A percentile compares a stretch with the other conserved stretches of the same genome.
phyloP scores from a whole-genome alignment of 257 asterid species.

The Solanum pennellii region DNA sequence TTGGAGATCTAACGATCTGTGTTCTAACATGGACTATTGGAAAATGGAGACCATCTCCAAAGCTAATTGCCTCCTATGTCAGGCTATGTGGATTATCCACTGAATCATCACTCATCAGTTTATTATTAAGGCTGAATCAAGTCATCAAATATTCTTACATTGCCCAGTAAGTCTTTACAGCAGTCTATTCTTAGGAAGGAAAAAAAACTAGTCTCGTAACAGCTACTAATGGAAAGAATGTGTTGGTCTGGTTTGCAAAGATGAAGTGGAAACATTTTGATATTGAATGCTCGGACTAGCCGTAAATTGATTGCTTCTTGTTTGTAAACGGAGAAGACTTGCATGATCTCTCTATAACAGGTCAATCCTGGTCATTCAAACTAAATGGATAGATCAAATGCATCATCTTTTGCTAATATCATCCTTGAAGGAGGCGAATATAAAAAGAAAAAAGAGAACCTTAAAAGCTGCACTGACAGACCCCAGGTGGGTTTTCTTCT shows the following conservation, averaged over 20 bases:
- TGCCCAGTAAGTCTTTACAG: background rate
- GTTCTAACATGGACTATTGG: background rate
- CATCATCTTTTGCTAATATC: background rate
- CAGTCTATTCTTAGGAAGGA: background rate
- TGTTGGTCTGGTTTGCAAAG: background rate
- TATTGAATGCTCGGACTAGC: background rate
- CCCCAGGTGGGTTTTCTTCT: background rate
- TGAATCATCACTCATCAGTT: background rate
- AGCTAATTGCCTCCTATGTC: background rate
- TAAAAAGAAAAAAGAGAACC: background rate
- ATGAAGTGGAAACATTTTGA: background rate
- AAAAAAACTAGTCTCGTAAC: background rate
- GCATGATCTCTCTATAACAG: background rate
- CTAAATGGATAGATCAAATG: background rate
- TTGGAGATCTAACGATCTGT: background rate
- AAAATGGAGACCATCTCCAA: background rate
- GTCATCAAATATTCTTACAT: background rate
- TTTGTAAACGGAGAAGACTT: background rate
- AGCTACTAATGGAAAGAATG: background rate
- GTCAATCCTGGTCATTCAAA: background rate
- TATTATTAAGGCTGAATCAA: background rate
- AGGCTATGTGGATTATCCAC: background rate
- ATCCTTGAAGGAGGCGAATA: background rate
- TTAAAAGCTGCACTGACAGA: background rate
- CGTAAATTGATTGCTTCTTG: background rate